phyloP scores from a whole-genome alignment of 345 rosid species.

The Mallotus nudiflorus region DNA sequence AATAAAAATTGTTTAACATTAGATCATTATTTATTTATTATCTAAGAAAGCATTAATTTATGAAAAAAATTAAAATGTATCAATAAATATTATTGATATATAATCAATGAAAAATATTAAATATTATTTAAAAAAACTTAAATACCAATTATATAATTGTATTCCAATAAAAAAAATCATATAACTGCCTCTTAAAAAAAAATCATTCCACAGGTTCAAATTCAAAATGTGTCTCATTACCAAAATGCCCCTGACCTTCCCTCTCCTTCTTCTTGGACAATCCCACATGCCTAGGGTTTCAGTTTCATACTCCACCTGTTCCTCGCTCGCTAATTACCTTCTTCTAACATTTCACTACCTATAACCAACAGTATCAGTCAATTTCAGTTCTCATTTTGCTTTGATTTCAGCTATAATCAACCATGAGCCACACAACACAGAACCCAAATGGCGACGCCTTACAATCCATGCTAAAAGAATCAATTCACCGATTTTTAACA shows the following conservation, averaged over 20 bases:
- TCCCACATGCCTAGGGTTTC: slow-evolving; percentile 10
- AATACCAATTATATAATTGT: no score
- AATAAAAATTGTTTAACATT: no score
- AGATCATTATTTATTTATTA: no score
- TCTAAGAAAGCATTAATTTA: no score
- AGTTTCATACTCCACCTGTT: no score
- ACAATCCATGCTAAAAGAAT: slow-evolving; percentile 57
- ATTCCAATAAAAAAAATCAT: no score
- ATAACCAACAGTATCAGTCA: slow-evolving; percentile 3
- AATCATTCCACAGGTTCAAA: slow-evolving; percentile 28
- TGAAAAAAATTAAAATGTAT: no score
- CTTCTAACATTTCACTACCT: not conserved
- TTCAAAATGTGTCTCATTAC: slow-evolving; percentile 40
- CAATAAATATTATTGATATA: no score
- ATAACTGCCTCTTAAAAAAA: no score
- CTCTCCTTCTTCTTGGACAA: slow-evolving; percentile 14
- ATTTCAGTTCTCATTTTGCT: slow-evolving; percentile 9
- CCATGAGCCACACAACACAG: slow-evolving; percentile 33
- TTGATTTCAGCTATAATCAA: slow-evolving; percentile 6
- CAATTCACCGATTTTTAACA: slow-evolving; percentile 51
- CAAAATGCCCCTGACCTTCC: slow-evolving; percentile 41
- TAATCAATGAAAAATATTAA: no score
- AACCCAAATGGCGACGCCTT: slow-evolving; percentile 24
- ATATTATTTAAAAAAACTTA: no score
- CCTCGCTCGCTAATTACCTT: not conserved